Base-by-base conservation (phyloP, 1,139 yeast genomes). In the Pichia sp. region DNA sequence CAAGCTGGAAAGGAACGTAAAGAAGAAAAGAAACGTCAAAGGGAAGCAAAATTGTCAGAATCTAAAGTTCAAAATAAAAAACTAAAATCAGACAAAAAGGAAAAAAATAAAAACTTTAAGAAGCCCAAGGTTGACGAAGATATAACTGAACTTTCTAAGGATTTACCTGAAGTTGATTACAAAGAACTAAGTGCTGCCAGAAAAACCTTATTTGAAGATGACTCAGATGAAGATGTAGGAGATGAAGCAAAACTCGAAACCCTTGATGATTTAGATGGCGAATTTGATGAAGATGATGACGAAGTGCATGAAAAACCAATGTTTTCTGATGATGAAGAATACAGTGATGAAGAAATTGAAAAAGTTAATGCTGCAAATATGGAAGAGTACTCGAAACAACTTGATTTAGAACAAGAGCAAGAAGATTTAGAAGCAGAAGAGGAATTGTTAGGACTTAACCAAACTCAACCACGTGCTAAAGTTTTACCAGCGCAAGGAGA, bases 321-420 rank as follows among this genome's bases (percentile, higher is more conserved):
- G 81, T 89, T 87, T 59, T 85, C 95, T 20, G 96, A 89, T 57
- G 82, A 76, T 48, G 80, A 76, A 30, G 78, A 70, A 30, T 44
- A 43, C 24, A 52, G 55, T 33, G 91, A 79, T 50, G 87, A 78
- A 31, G 95, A 85, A 49, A 73, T 83, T 57, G 93, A 84, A 48
- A 75, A 74, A 43, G 73, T 91, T 57, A 88, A 86, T 57, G 89
- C 87, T 35, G 79, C 89, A 49, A 91, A 91, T 61, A 82, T 84
- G 86, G 94, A 85, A 65, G 83, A 85, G 7, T 74, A 81, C 47
- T 81, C 86, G 41, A 73, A 70, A 54, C 71, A 68, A 56, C 69
- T 85, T 47, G 94, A 82, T 53, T 80, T 79, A 54, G 87, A 80
- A 60, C 84, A 79, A 29, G 81, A 73, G 44, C 61, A 68, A 47